phyloP scores from a whole-genome alignment of 148 eudicot genomes.

The Drosera capensis region DNA sequence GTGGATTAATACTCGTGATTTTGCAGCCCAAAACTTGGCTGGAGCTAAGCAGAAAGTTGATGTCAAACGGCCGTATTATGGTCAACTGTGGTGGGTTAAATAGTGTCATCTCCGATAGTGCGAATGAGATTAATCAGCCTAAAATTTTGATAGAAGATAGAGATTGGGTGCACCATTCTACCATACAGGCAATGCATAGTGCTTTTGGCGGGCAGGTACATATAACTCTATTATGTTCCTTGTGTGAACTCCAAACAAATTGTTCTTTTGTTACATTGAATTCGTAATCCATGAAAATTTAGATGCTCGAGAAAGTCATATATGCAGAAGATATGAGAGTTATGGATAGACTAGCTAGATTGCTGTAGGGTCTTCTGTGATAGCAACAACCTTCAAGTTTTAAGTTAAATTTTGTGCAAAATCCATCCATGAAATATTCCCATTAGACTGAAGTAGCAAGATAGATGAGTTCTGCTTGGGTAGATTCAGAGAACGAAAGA shows the following conservation, averaged over 20 bases:
- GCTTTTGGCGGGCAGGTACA: constrained; percentile 43
- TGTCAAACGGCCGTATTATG: constrained; percentile 80
- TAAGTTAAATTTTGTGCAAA: too few relatives aligned
- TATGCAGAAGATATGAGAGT: too few relatives aligned
- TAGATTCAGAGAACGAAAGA: too few relatives aligned
- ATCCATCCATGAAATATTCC: too few relatives aligned
- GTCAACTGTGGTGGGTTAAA: constrained; percentile 75
- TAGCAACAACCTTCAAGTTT: too few relatives aligned
- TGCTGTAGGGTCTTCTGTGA: too few relatives aligned
- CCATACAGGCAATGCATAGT: constrained; percentile 44
- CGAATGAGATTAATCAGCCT: neutral
- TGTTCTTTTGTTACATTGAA: too few relatives aligned
- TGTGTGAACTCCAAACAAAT: neutral
- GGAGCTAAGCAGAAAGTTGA: constrained; percentile 36
- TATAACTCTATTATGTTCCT: neutral
- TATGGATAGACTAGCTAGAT: too few relatives aligned
- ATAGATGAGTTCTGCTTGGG: too few relatives aligned
- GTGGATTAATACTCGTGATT: neutral
- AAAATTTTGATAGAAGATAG: constrained; percentile 6
- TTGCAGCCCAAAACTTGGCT: constrained; percentile 53
- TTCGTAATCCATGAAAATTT: too few relatives aligned
- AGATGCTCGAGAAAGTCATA: too few relatives aligned
- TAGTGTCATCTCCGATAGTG: constrained; percentile 2
- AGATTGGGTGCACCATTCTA: constrained; percentile 37
- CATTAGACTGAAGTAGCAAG: too few relatives aligned